Conservation (phyloP, 768 basidiomycete genomes). For the Coprinopsis strossmayeri region DNA sequence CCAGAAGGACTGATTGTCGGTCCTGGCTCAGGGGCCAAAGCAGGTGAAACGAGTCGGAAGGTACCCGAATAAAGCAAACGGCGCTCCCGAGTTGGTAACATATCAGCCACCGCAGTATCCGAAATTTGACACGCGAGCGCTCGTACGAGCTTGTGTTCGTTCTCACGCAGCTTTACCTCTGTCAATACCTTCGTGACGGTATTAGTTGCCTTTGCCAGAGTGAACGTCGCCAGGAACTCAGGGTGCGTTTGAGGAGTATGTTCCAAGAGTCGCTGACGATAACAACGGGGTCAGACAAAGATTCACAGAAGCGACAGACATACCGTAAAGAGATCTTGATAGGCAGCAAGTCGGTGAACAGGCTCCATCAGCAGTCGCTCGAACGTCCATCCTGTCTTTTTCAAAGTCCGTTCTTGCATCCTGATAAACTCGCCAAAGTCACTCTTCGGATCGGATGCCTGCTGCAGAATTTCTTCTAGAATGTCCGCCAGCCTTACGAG, state of each 20-base stretch:
- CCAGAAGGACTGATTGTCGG: no score
- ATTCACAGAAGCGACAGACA: conserved; percentile 18
- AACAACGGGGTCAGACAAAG: conserved; percentile 7
- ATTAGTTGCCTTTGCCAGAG: conserved; percentile 59
- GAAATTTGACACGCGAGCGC: conserved; percentile 50
- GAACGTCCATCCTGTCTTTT: conserved; percentile 58
- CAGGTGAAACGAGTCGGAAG: conserved; percentile 33
- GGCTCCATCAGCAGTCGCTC: conserved; percentile 71
- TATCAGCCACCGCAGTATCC: conserved; percentile 46
- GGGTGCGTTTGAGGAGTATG: conserved; percentile 63
- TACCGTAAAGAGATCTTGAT: conserved; percentile 71
- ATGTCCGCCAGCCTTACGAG: conserved; percentile 65
- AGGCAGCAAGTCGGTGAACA: conserved; percentile 61
- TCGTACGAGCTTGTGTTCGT: conserved; percentile 76
- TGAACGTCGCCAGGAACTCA: conserved; percentile 65
- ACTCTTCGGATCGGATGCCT: conserved; percentile 42
- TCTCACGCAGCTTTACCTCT: conserved; percentile 82
- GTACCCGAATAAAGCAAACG: conserved; percentile 64
- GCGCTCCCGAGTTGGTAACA: conserved; percentile 67
- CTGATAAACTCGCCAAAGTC: conserved; percentile 85
- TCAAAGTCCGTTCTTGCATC: conserved; percentile 51
- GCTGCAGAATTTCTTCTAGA: conserved; percentile 41
- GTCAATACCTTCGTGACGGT: conserved; percentile 71
- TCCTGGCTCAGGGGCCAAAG: neutral
- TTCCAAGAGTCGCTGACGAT: conserved; percentile 60